Evolutionary conservation across 345 rosid species (phyloP).

Genomic region (Gossypioides kirkii): DNA sequence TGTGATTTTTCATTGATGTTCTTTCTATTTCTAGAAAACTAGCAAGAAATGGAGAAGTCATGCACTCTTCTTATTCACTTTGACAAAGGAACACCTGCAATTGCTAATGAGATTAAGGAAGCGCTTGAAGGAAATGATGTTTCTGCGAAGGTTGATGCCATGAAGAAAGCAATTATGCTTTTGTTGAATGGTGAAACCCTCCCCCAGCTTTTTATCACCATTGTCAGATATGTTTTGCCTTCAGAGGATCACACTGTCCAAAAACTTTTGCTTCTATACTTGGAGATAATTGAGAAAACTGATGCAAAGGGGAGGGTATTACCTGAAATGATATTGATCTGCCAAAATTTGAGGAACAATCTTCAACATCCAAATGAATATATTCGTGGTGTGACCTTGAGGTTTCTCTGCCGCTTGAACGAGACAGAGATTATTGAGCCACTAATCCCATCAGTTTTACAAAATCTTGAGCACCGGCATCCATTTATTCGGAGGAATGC

Average conservation of each 20-base stretch:
- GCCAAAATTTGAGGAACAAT: conserved; percentile 89
- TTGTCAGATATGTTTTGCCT: conserved; percentile 85
- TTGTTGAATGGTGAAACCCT: conserved; percentile 84
- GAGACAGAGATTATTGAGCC: conserved; percentile 39
- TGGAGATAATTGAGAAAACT: conserved; percentile 85
- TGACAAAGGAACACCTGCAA: conserved; percentile 79
- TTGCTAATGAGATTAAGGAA: conserved; percentile 89
- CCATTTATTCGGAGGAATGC: conserved; percentile 25
- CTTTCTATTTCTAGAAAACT: neutral
- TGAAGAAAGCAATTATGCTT: conserved; percentile 91
- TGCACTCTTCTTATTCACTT: conserved; percentile 72
- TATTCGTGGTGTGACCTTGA: conserved; percentile 77
- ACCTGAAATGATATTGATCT: conserved; percentile 94
- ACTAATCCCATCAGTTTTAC: conserved; percentile 66
- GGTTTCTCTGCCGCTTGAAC: conserved; percentile 40
- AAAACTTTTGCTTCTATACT: conserved; percentile 74
- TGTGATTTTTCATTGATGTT: neutral
- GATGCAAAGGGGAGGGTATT: conserved; percentile 70
- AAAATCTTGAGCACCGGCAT: conserved; percentile 48
- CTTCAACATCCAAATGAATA: conserved; percentile 96
- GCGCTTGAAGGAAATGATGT: conserved; percentile 85
- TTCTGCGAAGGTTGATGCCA: conserved; percentile 60
- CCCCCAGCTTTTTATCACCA: conserved; percentile 91
- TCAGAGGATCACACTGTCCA: conserved; percentile 93
- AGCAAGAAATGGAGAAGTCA: conserved; percentile 70